phyloP scores from a whole-genome alignment of 768 basidiomycete species.

The Lentinula raphanica region DNA sequence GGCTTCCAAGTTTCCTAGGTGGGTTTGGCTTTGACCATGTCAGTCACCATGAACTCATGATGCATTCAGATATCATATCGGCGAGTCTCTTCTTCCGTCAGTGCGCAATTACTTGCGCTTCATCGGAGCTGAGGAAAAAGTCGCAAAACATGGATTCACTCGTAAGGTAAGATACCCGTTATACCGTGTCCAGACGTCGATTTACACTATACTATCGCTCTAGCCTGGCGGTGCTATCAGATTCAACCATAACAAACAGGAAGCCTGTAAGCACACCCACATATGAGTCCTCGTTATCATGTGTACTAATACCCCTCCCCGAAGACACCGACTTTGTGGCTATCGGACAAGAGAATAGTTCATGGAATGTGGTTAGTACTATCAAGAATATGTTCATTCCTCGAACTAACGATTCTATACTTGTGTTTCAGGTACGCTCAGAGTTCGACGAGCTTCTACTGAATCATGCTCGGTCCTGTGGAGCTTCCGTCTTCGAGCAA shows the following conservation, averaged over 20 bases:
- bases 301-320: background rate
- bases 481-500: conserved; percentile 49
- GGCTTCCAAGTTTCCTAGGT: conserved; percentile 20
- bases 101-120: conserved; percentile 53
- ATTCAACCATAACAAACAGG: conserved; percentile 57
- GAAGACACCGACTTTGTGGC: conserved; percentile 59
- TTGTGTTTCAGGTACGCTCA: conserved; percentile 39
- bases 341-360: conserved; percentile 46
- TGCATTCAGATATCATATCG: conserved; percentile 46
- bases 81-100: conserved; percentile 59
- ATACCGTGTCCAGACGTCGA: background rate
- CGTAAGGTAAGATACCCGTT: conserved; percentile 34
- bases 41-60: background rate
- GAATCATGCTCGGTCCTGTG: conserved; percentile 48
- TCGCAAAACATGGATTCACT: conserved; percentile 46
- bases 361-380: conserved; percentile 52
- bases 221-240: conserved; percentile 61
- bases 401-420: background rate
- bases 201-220: conserved; percentile 5
- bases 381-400: background rate
- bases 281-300: background rate
- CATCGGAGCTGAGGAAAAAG: conserved; percentile 51
- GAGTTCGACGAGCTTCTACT: conserved; percentile 58
- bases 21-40: background rate
- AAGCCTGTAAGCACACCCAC: conserved; percentile 45